Evolutionary conservation across 331 rosid genomes (phyloP).

Genomic region (Erythrophleum ivorense): DNA sequence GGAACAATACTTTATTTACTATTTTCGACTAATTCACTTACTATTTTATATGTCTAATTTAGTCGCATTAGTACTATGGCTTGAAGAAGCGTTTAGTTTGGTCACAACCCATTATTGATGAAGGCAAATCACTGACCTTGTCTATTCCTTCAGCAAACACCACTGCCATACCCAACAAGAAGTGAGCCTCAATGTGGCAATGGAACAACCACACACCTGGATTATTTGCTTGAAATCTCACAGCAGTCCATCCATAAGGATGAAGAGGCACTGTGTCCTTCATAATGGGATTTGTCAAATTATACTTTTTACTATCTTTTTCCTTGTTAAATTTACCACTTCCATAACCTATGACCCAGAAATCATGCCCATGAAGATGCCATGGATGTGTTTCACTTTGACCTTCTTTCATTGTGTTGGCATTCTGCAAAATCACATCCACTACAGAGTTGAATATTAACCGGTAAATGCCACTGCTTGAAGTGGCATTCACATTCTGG

Average conservation of each 20-base stretch:
- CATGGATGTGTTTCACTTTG: conserved; percentile 41
- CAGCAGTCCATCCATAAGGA: conserved; percentile 40
- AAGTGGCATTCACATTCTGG: conserved; percentile 27
- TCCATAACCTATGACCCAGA: conserved; percentile 38
- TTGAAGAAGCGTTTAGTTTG: too few relatives aligned
- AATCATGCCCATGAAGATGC: conserved; percentile 2
- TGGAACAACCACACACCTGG: conserved; percentile 42
- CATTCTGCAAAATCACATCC: conserved; percentile 40
- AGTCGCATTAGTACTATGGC: too few relatives aligned
- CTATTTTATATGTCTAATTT: too few relatives aligned
- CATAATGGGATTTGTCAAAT: conserved; percentile 32
- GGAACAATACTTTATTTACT: too few relatives aligned
- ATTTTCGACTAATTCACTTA: too few relatives aligned
- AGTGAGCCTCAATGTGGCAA: too few relatives aligned
- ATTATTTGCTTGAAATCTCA: conserved; percentile 35
- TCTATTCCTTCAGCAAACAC: too few relatives aligned
- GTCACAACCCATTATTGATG: too few relatives aligned
- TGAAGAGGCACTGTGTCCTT: conserved; percentile 34
- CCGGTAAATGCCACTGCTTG: conserved; percentile 33
- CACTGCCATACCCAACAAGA: too few relatives aligned
- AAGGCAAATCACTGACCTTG: too few relatives aligned
- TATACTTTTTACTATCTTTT: conserved; percentile 11
- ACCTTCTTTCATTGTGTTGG: conserved; percentile 27
- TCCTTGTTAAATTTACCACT: conserved; percentile 12
- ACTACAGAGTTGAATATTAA: conserved; percentile 19